Evolutionary conservation across 225 moss, liverwort and hornwort species (phyloP).

Genomic region (Sphagnum tenellum): DNA sequence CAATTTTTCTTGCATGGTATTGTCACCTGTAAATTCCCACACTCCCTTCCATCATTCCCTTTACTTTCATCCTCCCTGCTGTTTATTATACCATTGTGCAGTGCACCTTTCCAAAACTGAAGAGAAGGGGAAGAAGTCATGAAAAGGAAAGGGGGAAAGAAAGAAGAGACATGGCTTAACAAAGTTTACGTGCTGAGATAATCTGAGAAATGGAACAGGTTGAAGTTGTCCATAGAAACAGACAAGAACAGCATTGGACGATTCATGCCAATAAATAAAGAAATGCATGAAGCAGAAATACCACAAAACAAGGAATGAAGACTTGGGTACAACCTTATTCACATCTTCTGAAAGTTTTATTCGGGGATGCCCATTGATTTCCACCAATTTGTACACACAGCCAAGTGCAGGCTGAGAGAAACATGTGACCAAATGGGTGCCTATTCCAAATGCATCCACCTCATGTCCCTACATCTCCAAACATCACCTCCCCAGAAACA

Average conservation of each 20-base stretch:
- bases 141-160: too few species aligned
- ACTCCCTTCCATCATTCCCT: background rate
- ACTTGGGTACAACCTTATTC: conserved; percentile 34
- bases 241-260: too few species aligned
- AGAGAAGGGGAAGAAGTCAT: too few species aligned
- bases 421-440: conserved; percentile 91
- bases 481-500: background rate
- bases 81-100: background rate
- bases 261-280: too few species aligned
- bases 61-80: too few species aligned
- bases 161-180: too few species aligned
- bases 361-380: conserved; percentile 86
- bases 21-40: conserved; percentile 43
- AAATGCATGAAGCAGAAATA: too few species aligned
- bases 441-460: conserved; percentile 93
- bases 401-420: conserved; percentile 86
- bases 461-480: conserved; percentile 62
- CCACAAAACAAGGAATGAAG: too few species aligned
- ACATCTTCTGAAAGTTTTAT: conserved; percentile 91
- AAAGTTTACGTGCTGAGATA: too few species aligned
- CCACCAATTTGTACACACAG: conserved; percentile 90
- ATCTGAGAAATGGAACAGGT: too few species aligned
- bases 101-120: too few species aligned
- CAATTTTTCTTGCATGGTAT: conserved; percentile 94
- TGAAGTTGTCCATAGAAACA: too few species aligned